A percentile compares a stretch with the other conserved stretches of the same genome.
These are phyloP conservation scores for Athelia sp. DNA, from an alignment of 1,284 basidiomycete species.

Conservation along the genomic window DNA sequence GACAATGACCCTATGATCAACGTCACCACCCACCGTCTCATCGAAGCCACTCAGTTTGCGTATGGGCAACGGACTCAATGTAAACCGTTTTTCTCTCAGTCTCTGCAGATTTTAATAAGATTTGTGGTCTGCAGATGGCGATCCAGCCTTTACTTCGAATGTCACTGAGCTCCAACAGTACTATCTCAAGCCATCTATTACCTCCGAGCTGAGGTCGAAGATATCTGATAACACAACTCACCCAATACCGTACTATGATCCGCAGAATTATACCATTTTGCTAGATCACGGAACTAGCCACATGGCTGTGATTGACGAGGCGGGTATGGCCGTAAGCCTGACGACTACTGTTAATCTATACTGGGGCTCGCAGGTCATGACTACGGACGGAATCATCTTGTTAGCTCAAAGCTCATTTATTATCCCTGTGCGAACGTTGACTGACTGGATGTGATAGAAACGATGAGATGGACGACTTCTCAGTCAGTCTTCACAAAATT, in stretches of 20 bases:
- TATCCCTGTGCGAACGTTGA: too few species aligned
- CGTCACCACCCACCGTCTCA: constrained; percentile 29
- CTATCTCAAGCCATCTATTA: constrained; percentile 13
- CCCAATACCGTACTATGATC: constrained; percentile 17
- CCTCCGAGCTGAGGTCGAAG: constrained; percentile 11
- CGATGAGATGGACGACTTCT: constrained; percentile 22
- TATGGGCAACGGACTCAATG: constrained; percentile 17
- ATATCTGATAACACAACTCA: constrained; percentile 18
- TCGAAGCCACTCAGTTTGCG: constrained; percentile 38
- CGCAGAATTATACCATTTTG: constrained; percentile 13
- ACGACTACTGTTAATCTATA: constrained; percentile 23
- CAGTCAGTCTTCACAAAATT: constrained; percentile 79
- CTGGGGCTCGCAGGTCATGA: constrained; percentile 22
- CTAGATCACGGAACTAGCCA: constrained; percentile 22
- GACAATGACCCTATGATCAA: constrained; percentile 15
- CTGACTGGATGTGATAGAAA: too few species aligned
- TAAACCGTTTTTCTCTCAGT: neutral
- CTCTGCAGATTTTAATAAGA: neutral
- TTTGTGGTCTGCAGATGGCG: constrained; percentile 15
- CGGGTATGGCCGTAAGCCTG: constrained; percentile 19
- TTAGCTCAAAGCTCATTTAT: neutral
- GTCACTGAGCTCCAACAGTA: constrained; percentile 17
- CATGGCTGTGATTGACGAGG: constrained; percentile 19
- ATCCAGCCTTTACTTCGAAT: constrained; percentile 23
- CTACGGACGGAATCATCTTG: constrained; percentile 13